Evolutionary conservation across 345 rosid genomes (phyloP).

Genomic region (Carallia brachiata): DNA sequence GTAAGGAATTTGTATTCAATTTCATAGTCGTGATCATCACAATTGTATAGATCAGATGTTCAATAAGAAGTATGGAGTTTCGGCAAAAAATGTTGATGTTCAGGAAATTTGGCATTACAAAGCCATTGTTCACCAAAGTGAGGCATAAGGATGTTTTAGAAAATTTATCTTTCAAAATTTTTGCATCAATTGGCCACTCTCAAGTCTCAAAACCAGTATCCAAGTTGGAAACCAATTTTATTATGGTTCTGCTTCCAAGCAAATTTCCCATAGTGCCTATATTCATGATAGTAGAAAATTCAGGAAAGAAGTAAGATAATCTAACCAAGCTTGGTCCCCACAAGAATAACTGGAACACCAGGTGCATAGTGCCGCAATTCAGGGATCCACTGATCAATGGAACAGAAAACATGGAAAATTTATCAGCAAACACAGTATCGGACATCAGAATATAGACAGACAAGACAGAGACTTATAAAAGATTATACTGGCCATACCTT

Average conservation of each 20-base stretch:
- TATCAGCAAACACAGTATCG: conserved; percentile 21
- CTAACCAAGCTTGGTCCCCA: conserved; percentile 61
- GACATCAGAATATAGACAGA: conserved; percentile 6
- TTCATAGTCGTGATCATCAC: no score
- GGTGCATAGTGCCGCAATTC: conserved; percentile 88
- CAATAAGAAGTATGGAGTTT: no score
- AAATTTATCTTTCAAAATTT: no score
- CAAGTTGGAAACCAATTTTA: no score
- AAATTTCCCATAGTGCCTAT: background rate
- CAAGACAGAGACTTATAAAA: background rate
- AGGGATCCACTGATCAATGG: conserved; percentile 75
- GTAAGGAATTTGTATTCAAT: no score
- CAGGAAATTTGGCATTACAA: no score
- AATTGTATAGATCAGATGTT: no score
- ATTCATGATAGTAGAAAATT: background rate
- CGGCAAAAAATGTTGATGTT: no score
- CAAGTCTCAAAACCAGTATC: no score
- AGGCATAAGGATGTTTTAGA: no score
- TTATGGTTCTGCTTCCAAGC: background rate
- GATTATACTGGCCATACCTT: conserved; percentile 40
- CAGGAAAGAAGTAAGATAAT: conserved; percentile 11
- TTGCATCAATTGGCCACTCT: no score
- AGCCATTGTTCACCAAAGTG: no score
- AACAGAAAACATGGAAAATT: conserved; percentile 18
- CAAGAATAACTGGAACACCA: conserved; percentile 59